phyloP scores from a whole-genome alignment of 2,329 filamentous ascomycete species.

The Trichothecium roseum region DNA sequence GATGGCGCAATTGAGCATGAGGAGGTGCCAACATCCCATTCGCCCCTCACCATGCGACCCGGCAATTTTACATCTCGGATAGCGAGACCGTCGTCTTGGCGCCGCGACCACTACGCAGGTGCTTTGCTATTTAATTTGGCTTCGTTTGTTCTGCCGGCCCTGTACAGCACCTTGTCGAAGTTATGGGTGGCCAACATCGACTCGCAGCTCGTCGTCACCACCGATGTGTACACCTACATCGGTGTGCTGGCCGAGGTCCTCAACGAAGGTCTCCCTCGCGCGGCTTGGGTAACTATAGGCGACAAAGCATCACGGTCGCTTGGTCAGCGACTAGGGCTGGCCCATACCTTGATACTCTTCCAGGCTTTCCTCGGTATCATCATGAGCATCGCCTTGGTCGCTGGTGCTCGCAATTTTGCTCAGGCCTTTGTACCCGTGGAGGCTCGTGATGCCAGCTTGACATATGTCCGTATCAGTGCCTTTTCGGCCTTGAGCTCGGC shows the following conservation, averaged over 20 bases:
- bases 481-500: slow-evolving; percentile 53
- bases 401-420: slow-evolving; percentile 43
- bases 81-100: neutral
- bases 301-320: slow-evolving; percentile 45
- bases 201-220: slow-evolving; percentile 29
- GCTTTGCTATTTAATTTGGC: slow-evolving; percentile 52
- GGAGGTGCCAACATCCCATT: no score
- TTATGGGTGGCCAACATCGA: slow-evolving; percentile 63
- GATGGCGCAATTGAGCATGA: no score
- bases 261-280: slow-evolving; percentile 62
- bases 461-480: slow-evolving; percentile 53
- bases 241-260: slow-evolving; percentile 55
- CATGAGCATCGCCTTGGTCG: slow-evolving; percentile 49
- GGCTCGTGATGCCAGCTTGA: slow-evolving; percentile 44
- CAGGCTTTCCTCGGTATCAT: slow-evolving; percentile 47
- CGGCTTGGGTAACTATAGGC: slow-evolving; percentile 59
- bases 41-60: no score
- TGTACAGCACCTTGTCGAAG: slow-evolving; percentile 58
- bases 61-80: no score
- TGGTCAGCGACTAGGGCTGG: slow-evolving; percentile 42
- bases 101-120: slow-evolving; percentile 33
- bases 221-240: slow-evolving; percentile 56
- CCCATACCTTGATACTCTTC: slow-evolving; percentile 53
- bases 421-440: slow-evolving; percentile 51
- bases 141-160: slow-evolving; percentile 53